Conservation (phyloP, 192 early-diverging fungal genomes). For the Jimgerdemannia flammicorona region DNA sequence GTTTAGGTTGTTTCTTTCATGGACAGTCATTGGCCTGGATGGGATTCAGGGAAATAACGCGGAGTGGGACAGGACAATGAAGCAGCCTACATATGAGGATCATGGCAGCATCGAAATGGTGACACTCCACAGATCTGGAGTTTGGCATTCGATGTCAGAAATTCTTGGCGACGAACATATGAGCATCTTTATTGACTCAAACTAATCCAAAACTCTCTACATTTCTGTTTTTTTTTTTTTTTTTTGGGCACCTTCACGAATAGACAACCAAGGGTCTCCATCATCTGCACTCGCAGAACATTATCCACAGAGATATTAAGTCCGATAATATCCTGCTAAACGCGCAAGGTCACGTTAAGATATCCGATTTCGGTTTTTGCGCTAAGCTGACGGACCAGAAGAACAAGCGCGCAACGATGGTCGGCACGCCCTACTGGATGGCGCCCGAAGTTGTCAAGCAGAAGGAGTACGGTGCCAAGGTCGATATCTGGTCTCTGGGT, state of each 20-base stretch:
- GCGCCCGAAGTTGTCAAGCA: constrained; percentile 81
- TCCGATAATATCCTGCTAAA: constrained; percentile 85
- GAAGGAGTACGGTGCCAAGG: constrained; percentile 74
- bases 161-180: too few species aligned
- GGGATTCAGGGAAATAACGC: too few species aligned
- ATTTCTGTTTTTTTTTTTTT: too few species aligned
- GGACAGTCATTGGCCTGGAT: too few species aligned
- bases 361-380: constrained; percentile 94
- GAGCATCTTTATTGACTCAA: too few species aligned
- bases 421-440: constrained; percentile 91
- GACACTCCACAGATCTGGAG: background rate
- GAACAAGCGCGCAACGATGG: constrained; percentile 85
- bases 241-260: background rate
- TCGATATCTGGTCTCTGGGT: constrained; percentile 90
- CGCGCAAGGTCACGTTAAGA: constrained; percentile 78
- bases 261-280: constrained; percentile 76
- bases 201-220: too few species aligned
- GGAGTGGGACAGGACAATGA: too few species aligned
- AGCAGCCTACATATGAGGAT: background rate
- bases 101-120: background rate
- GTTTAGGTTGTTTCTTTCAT: background rate
- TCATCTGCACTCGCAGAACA: constrained; percentile 77
- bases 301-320: constrained; percentile 92
- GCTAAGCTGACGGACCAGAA: constrained; percentile 83
- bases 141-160: too few species aligned